Evolutionary conservation across 176 grass and related monocot species (phyloP).

Genomic region (Secale cereale): DNA sequence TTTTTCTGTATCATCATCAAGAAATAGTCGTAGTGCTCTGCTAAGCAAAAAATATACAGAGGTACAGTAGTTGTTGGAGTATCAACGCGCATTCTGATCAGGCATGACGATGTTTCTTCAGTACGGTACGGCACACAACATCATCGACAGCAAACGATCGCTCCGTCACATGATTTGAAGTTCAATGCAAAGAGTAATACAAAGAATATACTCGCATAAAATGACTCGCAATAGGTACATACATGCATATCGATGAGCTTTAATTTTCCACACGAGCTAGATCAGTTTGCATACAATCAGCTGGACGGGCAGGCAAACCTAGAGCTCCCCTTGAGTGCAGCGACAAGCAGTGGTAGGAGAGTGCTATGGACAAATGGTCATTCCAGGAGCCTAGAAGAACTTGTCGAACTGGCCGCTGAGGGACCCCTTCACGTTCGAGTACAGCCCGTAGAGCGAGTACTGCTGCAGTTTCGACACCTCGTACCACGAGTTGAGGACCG

Average conservation of each 20-base stretch:
- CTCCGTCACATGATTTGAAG: not conserved
- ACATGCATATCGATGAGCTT: slow-evolving; percentile 12
- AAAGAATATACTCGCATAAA: not conserved
- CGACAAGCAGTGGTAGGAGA: not conserved
- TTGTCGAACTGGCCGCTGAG: slow-evolving; percentile 73
- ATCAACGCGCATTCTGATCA: not conserved
- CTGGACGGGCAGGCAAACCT: slow-evolving; percentile 2
- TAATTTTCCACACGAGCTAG: slow-evolving; percentile 21
- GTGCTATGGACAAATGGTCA: slow-evolving; percentile 33
- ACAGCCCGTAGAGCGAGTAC: slow-evolving; percentile 85
- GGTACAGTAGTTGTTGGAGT: not conserved
- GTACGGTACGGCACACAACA: not conserved
- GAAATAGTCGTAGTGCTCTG: not conserved
- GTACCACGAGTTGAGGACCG: slow-evolving; percentile 95
- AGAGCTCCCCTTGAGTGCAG: not conserved
- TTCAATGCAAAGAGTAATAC: not conserved
- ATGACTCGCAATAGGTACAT: slow-evolving; percentile 4
- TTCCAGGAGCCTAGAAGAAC: slow-evolving; percentile 51
- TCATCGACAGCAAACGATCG: not conserved
- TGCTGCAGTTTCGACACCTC: slow-evolving; percentile 90
- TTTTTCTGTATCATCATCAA: not conserved
- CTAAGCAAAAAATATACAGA: not conserved
- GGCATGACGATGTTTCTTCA: not conserved
- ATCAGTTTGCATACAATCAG: slow-evolving; percentile 22
- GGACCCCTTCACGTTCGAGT: slow-evolving; percentile 76